These are phyloP conservation scores for Pelagophyceae sp. DNA, from an alignment of 352 stramenopile genomes.

Conservation along the genomic window DNA sequence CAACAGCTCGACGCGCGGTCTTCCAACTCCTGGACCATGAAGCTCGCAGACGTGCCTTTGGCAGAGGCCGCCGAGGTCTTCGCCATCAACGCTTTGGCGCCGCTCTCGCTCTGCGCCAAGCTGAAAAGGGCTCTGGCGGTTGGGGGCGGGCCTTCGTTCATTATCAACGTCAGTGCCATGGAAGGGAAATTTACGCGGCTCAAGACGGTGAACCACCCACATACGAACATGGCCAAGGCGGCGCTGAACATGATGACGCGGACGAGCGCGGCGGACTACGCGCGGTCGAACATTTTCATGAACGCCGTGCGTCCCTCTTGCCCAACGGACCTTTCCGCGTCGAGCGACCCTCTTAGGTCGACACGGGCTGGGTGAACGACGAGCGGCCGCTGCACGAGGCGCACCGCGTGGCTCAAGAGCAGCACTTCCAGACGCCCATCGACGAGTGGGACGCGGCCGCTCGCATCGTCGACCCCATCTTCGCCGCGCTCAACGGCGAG, in stretches of 20 bases:
- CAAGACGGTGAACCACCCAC: conserved; percentile 90
- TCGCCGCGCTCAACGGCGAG: conserved; percentile 56
- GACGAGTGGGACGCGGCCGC: conserved; percentile 91
- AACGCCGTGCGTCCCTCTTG: conserved; percentile 79
- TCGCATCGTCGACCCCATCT: conserved; percentile 86
- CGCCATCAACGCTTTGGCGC: conserved; percentile 88
- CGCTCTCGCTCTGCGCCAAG: conserved; percentile 90
- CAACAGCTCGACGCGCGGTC: conserved; percentile 87
- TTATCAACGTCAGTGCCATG: conserved; percentile 95
- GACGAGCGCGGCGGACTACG: conserved; percentile 85
- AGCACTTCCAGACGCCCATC: conserved; percentile 93
- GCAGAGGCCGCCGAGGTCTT: conserved; percentile 72
- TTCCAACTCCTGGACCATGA: conserved; percentile 80
- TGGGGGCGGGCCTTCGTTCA: conserved; percentile 49
- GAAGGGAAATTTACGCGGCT: conserved; percentile 96
- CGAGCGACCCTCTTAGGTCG: too few relatives aligned
- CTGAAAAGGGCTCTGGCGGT: conserved; percentile 75
- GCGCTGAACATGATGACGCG: conserved; percentile 97
- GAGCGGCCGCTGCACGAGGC: conserved; percentile 87
- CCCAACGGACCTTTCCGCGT: too few relatives aligned
- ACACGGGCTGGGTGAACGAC: conserved; percentile 97
- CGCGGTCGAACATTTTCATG: conserved; percentile 88
- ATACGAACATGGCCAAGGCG: conserved; percentile 96
- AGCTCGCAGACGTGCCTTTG: conserved; percentile 66
- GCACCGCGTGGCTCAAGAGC: conserved; percentile 57